Percentiles rank a stretch among this genome's conserved stretches.
Evolutionary conservation across 2,329 filamentous ascomycete genomes (phyloP).

Genomic region (Clarireedia sp.): DNA sequence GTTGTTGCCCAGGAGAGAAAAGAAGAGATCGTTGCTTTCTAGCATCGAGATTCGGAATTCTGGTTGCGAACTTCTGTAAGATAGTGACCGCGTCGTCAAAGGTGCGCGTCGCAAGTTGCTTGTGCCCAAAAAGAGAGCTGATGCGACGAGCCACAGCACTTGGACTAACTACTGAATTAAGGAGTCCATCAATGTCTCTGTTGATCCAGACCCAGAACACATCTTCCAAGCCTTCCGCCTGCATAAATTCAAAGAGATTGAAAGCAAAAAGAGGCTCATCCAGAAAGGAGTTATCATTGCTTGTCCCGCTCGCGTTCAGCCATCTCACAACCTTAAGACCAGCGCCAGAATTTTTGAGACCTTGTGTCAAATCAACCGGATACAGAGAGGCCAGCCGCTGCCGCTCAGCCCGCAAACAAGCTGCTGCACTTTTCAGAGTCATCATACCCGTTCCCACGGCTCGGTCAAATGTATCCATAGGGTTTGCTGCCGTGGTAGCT

Average conservation of each 20-base stretch:
- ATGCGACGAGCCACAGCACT: neutral
- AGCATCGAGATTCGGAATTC: neutral
- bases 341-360: conserved; percentile 25
- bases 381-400: conserved; percentile 16
- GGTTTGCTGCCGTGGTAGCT: conserved; percentile 11
- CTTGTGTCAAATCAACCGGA: conserved; percentile 14
- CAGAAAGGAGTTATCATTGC: conserved; percentile 19
- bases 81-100: neutral
- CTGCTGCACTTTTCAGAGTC: conserved; percentile 20
- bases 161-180: neutral
- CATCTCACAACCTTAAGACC: conserved; percentile 27
- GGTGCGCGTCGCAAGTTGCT: neutral
- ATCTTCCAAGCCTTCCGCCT: conserved; percentile 26
- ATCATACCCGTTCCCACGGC: conserved; percentile 28
- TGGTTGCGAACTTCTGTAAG: neutral
- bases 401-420: conserved; percentile 21
- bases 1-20: neutral
- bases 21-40: neutral
- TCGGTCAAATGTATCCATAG: conserved; percentile 28
- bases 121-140: neutral
- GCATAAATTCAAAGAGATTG: conserved; percentile 26
- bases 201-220: conserved; percentile 25
- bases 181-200: conserved; percentile 13
- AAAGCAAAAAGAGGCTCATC: conserved; percentile 15
- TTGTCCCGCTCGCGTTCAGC: conserved; percentile 24